A percentile compares a stretch with the other conserved stretches of the same genome.
Conservation (phyloP, 1,284 basidiomycete species). For the Ceratobasidium sp. region DNA sequence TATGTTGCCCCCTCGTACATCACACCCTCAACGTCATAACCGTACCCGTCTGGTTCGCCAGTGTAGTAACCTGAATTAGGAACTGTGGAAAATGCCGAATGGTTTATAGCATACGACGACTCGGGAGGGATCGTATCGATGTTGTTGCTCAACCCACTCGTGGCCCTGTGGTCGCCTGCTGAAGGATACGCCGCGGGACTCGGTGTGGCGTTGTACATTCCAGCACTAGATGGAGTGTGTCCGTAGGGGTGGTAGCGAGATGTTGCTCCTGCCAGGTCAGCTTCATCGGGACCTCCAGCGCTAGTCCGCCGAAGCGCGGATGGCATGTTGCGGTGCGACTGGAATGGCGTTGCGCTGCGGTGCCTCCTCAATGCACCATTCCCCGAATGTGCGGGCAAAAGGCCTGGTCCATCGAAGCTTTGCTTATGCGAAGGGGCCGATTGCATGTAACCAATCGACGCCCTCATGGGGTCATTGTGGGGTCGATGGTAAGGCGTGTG, state of each 20-base stretch:
- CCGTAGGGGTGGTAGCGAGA: constrained; percentile 38
- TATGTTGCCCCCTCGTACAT: neutral
- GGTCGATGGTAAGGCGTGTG: constrained; percentile 23
- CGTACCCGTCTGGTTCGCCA: constrained; percentile 24
- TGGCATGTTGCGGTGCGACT: constrained; percentile 24
- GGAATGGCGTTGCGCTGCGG: constrained; percentile 32
- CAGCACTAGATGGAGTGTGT: neutral
- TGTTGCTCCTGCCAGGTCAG: constrained; percentile 26
- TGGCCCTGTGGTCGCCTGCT: neutral
- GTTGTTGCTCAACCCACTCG: neutral
- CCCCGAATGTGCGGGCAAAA: neutral
- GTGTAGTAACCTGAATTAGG: constrained; percentile 2
- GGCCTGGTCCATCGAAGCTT: constrained; percentile 20
- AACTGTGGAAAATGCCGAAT: neutral
- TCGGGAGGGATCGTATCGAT: constrained; percentile 3
- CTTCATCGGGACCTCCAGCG: constrained; percentile 25
- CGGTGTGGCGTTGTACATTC: neutral
- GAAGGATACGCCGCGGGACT: constrained; percentile 16
- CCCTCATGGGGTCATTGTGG: constrained; percentile 9
- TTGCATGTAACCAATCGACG: constrained; percentile 22
- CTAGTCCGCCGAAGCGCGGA: constrained; percentile 18
- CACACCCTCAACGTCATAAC: constrained; percentile 7
- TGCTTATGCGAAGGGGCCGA: constrained; percentile 38
- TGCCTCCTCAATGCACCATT: constrained; percentile 22
- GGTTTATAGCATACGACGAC: neutral